Evolutionary conservation across 345 rosid genomes (phyloP).

Genomic region (Kandelia obovata): DNA sequence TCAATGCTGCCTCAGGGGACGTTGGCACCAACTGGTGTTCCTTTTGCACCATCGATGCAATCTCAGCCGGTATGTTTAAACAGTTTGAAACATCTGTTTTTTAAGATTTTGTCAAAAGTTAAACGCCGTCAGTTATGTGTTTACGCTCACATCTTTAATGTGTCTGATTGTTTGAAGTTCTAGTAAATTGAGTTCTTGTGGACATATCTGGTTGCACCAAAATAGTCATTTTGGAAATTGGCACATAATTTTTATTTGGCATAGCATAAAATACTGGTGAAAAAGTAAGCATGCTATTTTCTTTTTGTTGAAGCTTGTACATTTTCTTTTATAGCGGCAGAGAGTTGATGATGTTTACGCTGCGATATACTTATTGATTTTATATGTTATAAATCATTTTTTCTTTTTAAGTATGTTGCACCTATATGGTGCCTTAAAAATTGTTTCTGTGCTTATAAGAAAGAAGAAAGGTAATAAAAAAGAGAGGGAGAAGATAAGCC

Average conservation of each 20-base stretch:
- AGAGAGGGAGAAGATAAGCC: no score
- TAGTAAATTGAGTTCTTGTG: background rate
- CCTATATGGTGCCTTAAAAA: no score
- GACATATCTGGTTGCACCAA: background rate
- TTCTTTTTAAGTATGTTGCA: no score
- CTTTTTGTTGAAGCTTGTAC: background rate
- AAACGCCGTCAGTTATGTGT: background rate
- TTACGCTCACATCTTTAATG: background rate
- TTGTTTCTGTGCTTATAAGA: no score
- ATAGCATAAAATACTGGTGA: background rate
- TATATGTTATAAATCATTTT: no score
- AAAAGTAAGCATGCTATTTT: background rate
- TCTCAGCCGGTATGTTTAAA: constrained; percentile 38
- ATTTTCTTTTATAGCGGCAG: no score
- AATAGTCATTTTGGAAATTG: background rate
- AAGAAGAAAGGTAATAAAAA: no score
- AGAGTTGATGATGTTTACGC: no score
- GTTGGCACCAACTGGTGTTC: constrained; percentile 43
- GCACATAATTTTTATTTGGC: background rate
- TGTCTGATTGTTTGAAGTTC: background rate
- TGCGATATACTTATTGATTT: no score
- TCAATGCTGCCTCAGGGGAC: constrained; percentile 46
- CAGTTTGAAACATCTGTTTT: background rate
- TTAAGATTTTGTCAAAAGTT: no score
- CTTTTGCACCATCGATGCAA: constrained; percentile 66